Conservation (phyloP, 768 basidiomycete genomes). For the Serendipita vermifera region DNA sequence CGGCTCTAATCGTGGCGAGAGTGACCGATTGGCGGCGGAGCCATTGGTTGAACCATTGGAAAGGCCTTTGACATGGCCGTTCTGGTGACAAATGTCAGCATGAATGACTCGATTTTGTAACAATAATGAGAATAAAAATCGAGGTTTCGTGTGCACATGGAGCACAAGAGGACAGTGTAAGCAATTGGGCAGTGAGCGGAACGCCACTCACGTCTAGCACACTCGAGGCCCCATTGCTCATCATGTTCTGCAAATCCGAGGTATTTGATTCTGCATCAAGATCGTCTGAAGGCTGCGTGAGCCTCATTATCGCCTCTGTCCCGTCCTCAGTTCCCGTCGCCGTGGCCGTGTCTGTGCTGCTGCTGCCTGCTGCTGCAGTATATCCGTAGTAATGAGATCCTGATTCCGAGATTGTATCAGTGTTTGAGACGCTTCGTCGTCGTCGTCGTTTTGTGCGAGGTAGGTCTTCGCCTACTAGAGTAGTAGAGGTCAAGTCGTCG, state of each 20-base stretch:
- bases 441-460: background rate
- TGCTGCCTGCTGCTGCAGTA: background rate
- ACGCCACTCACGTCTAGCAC: background rate
- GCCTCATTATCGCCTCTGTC: constrained; percentile 8
- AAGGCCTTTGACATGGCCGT: background rate
- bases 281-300: background rate
- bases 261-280: background rate
- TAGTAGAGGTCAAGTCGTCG: background rate
- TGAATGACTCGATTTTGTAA: background rate
- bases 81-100: background rate
- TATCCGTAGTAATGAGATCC: background rate
- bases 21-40: constrained; percentile 21
- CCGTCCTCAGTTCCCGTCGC: background rate
- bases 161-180: background rate
- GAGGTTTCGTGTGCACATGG: no score
- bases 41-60: constrained; percentile 8
- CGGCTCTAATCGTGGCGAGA: constrained; percentile 32
- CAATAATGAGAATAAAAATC: background rate
- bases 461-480: no score
- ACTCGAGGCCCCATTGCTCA: background rate
- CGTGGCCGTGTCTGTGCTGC: background rate
- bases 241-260: background rate
- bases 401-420: background rate
- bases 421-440: background rate
- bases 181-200: background rate